These are phyloP conservation scores for Lentinula raphanica DNA, from an alignment of 768 basidiomycete species.

Conservation along the genomic window DNA sequence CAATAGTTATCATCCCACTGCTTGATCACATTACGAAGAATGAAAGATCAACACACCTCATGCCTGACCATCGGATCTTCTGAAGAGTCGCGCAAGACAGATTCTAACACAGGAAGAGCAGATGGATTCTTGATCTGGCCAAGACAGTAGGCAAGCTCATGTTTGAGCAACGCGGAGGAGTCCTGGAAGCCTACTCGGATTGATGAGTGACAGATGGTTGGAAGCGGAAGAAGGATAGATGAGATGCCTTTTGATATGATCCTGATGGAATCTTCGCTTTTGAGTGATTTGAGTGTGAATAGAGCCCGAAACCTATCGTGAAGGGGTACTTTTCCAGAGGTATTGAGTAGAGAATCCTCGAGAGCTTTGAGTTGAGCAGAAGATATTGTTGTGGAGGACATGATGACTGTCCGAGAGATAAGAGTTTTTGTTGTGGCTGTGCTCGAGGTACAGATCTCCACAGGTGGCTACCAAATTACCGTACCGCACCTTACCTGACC, in stretches of 20 bases:
- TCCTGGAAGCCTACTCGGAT: constrained; percentile 66
- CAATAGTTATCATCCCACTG: constrained; percentile 10
- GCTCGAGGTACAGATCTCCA: neutral
- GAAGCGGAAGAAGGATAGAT: neutral
- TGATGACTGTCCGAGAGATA: neutral
- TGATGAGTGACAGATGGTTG: neutral
- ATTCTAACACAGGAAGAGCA: constrained; percentile 77
- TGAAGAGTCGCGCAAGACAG: constrained; percentile 59
- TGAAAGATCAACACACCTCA: constrained; percentile 54
- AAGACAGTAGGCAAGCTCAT: constrained; percentile 95
- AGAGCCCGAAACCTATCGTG: constrained; percentile 87
- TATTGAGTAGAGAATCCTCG: constrained; percentile 75
- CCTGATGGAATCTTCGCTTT: constrained; percentile 69
- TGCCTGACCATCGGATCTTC: constrained; percentile 98
- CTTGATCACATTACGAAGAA: neutral
- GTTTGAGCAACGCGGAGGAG: constrained; percentile 86
- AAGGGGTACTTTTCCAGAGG: constrained; percentile 62
- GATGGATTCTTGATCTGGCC: constrained; percentile 77
- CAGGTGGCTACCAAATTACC: too few species aligned
- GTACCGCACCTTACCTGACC: too few species aligned
- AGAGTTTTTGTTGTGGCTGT: neutral
- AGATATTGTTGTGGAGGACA: constrained; percentile 11
- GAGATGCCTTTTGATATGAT: constrained; percentile 78
- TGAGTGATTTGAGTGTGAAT: constrained; percentile 86
- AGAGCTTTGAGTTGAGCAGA: constrained; percentile 59